A percentile compares a stretch with the other conserved stretches of the same genome.
Conservation (phyloP, 768 basidiomycete genomes). For the Mycena alexandri region DNA sequence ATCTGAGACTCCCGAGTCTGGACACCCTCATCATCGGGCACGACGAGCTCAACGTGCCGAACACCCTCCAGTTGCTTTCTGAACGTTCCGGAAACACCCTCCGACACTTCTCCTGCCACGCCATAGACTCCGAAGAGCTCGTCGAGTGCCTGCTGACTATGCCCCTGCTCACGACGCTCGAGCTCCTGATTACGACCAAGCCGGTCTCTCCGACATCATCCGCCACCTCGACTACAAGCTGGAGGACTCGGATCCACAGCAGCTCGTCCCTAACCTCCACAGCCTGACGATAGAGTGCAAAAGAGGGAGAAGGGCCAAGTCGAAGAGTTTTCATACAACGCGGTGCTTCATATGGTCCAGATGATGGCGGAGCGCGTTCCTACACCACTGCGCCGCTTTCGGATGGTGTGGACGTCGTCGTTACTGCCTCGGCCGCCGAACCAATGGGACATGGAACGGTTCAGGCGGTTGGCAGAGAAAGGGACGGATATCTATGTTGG, state of each 20-base stretch:
- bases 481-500: slow-evolving; percentile 21
- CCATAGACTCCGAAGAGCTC: not conserved
- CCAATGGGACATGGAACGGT: not conserved
- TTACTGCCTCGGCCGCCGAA: slow-evolving; percentile 21
- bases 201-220: not conserved
- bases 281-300: slow-evolving; percentile 7
- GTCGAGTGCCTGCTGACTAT: not conserved
- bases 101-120: slow-evolving; percentile 10
- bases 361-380: slow-evolving; percentile 2
- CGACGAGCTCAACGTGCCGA: not conserved
- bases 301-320: not conserved
- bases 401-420: slow-evolving; percentile 16
- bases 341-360: slow-evolving; percentile 4
- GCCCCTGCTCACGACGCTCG: slow-evolving; percentile 14
- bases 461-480: not conserved
- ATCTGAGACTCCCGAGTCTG: slow-evolving; percentile 8
- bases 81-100: not conserved
- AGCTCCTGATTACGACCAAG: slow-evolving; percentile 19
- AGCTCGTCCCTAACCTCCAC: slow-evolving; percentile 10
- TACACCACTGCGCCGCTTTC: not conserved
- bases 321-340: slow-evolving; percentile 20
- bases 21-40: slow-evolving; percentile 4
- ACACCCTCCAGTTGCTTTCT: not conserved
- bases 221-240: slow-evolving; percentile 11
- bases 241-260: not conserved